A percentile compares a stretch with the other conserved stretches of the same genome.
phyloP scores from a whole-genome alignment of 805 yeast genomes.

The Barnettozyma wickerhamii region DNA sequence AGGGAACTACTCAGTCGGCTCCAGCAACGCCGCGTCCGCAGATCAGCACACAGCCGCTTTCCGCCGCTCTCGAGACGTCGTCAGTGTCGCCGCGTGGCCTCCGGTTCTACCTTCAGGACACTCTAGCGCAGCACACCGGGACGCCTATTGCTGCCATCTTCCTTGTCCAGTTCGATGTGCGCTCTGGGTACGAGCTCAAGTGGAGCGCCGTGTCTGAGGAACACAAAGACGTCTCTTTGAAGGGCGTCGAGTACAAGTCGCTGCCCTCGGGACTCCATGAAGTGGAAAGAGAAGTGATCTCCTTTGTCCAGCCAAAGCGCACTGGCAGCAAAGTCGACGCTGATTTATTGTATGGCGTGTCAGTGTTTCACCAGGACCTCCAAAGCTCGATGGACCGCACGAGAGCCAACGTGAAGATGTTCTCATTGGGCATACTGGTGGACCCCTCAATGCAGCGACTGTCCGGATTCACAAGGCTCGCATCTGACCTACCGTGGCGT shows the following conservation, averaged over 20 bases:
- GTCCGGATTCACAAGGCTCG: slow-evolving; percentile 10
- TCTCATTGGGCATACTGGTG: slow-evolving; percentile 57
- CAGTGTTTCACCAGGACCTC: slow-evolving; percentile 46
- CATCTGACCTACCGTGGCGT: slow-evolving; percentile 30
- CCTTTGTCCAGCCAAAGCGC: slow-evolving; percentile 38
- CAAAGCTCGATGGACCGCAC: slow-evolving; percentile 34
- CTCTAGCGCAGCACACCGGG: slow-evolving; percentile 2
- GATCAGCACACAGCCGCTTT: not conserved
- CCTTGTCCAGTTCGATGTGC: slow-evolving; percentile 48
- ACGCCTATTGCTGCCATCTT: slow-evolving; percentile 40
- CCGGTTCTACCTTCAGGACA: slow-evolving; percentile 8
- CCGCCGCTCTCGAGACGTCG: not conserved
- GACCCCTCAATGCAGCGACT: slow-evolving; percentile 33
- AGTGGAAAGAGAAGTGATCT: slow-evolving; percentile 44
- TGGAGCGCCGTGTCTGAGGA: slow-evolving; percentile 38
- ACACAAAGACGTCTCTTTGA: slow-evolving; percentile 28
- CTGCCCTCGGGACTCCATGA: slow-evolving; percentile 68
- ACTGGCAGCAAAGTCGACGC: slow-evolving; percentile 16
- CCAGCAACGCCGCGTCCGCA: no score
- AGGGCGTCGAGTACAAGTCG: slow-evolving; percentile 56
- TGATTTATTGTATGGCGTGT: slow-evolving; percentile 41
- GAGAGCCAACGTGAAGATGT: slow-evolving; percentile 51
- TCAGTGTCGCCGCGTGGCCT: slow-evolving; percentile 7
- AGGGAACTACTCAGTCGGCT: no score
- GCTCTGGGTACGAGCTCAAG: slow-evolving; percentile 43